Evolutionary conservation across 148 eudicot genomes (phyloP).

Genomic region (Vaccinium macrocarpon): DNA sequence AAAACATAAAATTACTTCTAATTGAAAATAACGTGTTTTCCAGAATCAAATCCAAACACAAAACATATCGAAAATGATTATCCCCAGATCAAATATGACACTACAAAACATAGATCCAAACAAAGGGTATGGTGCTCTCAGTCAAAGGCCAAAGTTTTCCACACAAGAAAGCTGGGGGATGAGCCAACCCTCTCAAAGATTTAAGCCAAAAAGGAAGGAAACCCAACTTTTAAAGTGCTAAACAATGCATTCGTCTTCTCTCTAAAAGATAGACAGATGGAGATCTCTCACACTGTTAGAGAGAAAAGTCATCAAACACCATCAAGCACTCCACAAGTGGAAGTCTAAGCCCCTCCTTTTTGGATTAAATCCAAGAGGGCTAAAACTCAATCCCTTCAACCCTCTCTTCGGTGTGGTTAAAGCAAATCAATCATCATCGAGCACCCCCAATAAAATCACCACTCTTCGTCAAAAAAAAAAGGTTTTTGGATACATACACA

Average conservation of each 20-base stretch:
- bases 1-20: too few relatives aligned
- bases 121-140: slow-evolving; percentile 1
- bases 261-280: neutral
- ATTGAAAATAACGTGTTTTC: too few relatives aligned
- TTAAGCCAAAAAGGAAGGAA: slow-evolving; percentile 2
- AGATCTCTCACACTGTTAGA: slow-evolving; percentile 4
- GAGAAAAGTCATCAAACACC: slow-evolving; percentile 31
- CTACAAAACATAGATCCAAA: neutral
- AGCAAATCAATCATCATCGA: slow-evolving; percentile 48
- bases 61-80: neutral
- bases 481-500: neutral
- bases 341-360: neutral
- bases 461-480: too few relatives aligned
- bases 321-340: slow-evolving; percentile 6
- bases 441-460: slow-evolving; percentile 14
- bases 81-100: neutral
- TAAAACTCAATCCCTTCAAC: neutral
- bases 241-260: slow-evolving; percentile 23
- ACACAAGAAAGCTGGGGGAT: slow-evolving; percentile 26
- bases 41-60: too few relatives aligned
- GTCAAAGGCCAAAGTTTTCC: slow-evolving; percentile 26
- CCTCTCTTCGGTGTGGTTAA: slow-evolving; percentile 48
- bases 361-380: slow-evolving; percentile 18
- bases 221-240: neutral
- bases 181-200: slow-evolving; percentile 2